phyloP scores from a whole-genome alignment of 1,139 yeast species.

The Pichia sp. region DNA sequence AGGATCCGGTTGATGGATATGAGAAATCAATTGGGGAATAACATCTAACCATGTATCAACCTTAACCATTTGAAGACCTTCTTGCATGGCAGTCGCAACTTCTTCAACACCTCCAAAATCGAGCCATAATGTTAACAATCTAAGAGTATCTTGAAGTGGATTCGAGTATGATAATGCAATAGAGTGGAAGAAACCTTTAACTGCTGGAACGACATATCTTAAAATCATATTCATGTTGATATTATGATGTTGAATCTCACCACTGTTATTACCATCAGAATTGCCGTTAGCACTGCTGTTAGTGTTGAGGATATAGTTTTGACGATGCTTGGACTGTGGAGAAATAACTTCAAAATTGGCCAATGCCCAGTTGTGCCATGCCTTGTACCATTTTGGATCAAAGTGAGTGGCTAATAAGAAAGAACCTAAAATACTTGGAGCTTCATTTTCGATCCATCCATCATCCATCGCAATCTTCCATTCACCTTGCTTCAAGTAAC shows the following conservation, averaged over 20 bases:
- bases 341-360: conserved; percentile 96
- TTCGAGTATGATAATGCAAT: conserved; percentile 84
- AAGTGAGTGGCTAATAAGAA: conserved; percentile 93
- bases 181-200: conserved; percentile 93
- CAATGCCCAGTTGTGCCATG: conserved; percentile 99
- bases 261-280: not conserved
- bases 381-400: conserved; percentile 92
- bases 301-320: conserved; percentile 20
- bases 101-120: conserved; percentile 92
- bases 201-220: conserved; percentile 92
- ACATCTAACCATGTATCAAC: conserved; percentile 96
- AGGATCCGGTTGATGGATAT: conserved; percentile 94
- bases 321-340: conserved; percentile 35
- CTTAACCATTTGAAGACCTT: conserved; percentile 86
- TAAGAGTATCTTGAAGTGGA: conserved; percentile 88
- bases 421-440: conserved; percentile 84
- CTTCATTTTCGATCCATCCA: conserved; percentile 76
- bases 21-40: conserved; percentile 91
- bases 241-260: conserved; percentile 19
- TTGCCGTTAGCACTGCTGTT: too few relatives aligned
- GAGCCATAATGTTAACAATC: conserved; percentile 92
- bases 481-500: conserved; percentile 96
- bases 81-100: conserved; percentile 87
- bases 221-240: conserved; percentile 39
- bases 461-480: conserved; percentile 88